Evolutionary conservation across 2,329 filamentous ascomycete genomes (phyloP).

Genomic region (Xylaria sp.): DNA sequence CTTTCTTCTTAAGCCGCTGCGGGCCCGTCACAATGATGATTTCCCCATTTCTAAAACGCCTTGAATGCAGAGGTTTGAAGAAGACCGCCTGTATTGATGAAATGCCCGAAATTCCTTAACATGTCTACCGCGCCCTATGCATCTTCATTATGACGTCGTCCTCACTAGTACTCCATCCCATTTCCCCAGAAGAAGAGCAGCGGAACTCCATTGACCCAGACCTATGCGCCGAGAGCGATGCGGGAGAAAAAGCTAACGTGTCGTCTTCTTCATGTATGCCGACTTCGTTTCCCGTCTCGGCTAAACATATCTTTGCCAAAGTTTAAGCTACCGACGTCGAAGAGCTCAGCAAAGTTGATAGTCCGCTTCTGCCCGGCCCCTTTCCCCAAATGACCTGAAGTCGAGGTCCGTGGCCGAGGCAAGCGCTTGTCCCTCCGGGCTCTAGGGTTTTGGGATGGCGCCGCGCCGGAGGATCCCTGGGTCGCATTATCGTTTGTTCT

Average conservation of each 20-base stretch:
- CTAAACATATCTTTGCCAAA: constrained; percentile 57
- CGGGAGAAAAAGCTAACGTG: constrained; percentile 5
- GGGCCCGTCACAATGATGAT: too few relatives aligned
- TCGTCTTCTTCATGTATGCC: constrained; percentile 38
- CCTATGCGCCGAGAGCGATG: constrained; percentile 17
- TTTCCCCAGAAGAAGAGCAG: constrained; percentile 14
- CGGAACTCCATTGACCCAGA: constrained; percentile 14
- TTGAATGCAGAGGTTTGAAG: constrained; percentile 11
- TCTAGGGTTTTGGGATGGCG: constrained; percentile 29
- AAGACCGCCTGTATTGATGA: constrained; percentile 8
- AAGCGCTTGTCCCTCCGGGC: constrained; percentile 23
- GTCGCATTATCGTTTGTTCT: constrained; percentile 36
- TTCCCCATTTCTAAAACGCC: constrained; percentile 1
- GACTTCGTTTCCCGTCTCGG: constrained; percentile 44
- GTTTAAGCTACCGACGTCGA: constrained; percentile 61
- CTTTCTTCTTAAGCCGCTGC: too few relatives aligned
- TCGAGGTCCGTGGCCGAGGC: constrained; percentile 22
- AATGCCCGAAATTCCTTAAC: constrained; percentile 12
- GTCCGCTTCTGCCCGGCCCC: constrained; percentile 68
- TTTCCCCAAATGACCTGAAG: constrained; percentile 47
- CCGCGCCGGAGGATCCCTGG: constrained; percentile 27
- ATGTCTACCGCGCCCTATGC: constrained; percentile 10
- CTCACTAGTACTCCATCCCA: constrained; percentile 9
- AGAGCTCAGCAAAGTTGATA: constrained; percentile 69
- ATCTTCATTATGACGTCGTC: constrained; percentile 8